Conservation (phyloP, 768 basidiomycete species). For the Tylopilus cervinicoccineus region DNA sequence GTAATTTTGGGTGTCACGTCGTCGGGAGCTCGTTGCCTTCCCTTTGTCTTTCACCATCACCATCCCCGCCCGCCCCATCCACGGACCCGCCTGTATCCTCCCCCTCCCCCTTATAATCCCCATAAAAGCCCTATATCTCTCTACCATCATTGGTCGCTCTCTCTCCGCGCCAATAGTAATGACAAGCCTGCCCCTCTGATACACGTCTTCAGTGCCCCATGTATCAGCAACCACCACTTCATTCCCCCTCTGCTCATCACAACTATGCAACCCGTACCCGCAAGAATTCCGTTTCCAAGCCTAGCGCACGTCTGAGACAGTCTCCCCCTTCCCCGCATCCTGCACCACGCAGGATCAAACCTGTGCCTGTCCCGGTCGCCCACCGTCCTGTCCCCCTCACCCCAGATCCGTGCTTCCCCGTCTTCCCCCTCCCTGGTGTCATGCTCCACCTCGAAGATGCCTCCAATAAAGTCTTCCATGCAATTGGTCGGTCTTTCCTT, state of each 20-base stretch:
- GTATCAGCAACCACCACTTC: conserved; percentile 12
- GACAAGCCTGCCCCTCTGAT: conserved; percentile 16
- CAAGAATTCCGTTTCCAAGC: conserved; percentile 49
- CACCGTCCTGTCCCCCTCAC: conserved; percentile 17
- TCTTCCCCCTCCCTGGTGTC: conserved; percentile 60
- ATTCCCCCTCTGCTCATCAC: conserved; percentile 23
- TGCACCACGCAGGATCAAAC: conserved; percentile 31
- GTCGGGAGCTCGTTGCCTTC: conserved; percentile 20
- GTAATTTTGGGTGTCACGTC: conserved; percentile 30
- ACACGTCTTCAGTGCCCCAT: conserved; percentile 13
- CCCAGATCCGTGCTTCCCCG: conserved; percentile 25
- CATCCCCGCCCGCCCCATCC: conserved; percentile 20
- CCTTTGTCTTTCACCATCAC: conserved; percentile 30
- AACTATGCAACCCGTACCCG: conserved; percentile 54
- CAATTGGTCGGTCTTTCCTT: conserved; percentile 68
- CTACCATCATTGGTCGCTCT: conserved; percentile 31
- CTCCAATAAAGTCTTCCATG: conserved; percentile 65
- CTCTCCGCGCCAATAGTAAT: conserved; percentile 14
- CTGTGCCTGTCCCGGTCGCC: conserved; percentile 23
- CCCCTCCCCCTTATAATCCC: conserved; percentile 15
- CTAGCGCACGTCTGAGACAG: conserved; percentile 48
- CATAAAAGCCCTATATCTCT: conserved; percentile 7
- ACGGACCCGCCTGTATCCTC: conserved; percentile 8
- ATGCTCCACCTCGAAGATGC: conserved; percentile 75
- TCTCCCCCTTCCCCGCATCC: conserved; percentile 37